phyloP scores from a whole-genome alignment of 306 rosid species.

The Canavalia ensiformis region DNA sequence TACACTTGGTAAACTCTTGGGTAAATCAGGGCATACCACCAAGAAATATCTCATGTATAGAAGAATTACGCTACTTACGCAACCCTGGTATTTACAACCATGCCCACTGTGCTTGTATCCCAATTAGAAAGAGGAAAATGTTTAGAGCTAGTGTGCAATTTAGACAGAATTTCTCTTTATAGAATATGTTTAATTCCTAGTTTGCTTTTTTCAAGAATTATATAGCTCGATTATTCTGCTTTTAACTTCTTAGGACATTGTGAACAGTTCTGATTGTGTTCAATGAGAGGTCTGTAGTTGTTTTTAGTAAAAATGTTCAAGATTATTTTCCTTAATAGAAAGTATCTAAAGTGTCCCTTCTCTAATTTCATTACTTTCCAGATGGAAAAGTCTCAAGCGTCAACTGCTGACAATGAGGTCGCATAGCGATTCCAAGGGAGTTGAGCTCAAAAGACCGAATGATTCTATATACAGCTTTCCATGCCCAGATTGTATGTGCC shows the following conservation, averaged over 20 bases:
- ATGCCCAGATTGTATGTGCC: constrained; percentile 99
- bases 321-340: neutral
- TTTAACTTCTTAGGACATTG: constrained; percentile 22
- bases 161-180: constrained; percentile 14
- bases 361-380: constrained; percentile 52
- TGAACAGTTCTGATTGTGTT: constrained; percentile 15
- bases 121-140: constrained; percentile 20
- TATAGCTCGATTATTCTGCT: constrained; percentile 23
- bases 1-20: constrained; percentile 5
- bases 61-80: constrained; percentile 27
- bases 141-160: constrained; percentile 8
- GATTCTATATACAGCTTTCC: constrained; percentile 95
- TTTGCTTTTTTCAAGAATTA: neutral
- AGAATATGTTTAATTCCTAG: neutral
- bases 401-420: constrained; percentile 83
- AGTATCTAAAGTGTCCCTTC: constrained; percentile 35
- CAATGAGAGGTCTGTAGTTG: constrained; percentile 24
- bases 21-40: constrained; percentile 3
- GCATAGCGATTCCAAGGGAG: constrained; percentile 94
- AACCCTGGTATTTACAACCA: neutral
- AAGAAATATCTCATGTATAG: constrained; percentile 21
- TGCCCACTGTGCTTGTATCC: neutral
- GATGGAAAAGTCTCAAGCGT: constrained; percentile 94
- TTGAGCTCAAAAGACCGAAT: constrained; percentile 85
- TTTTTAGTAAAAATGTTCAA: neutral